These are phyloP conservation scores for Metschnikowia drakensbergensis DNA, from an alignment of 805 yeast species.

Conservation along the genomic window DNA sequence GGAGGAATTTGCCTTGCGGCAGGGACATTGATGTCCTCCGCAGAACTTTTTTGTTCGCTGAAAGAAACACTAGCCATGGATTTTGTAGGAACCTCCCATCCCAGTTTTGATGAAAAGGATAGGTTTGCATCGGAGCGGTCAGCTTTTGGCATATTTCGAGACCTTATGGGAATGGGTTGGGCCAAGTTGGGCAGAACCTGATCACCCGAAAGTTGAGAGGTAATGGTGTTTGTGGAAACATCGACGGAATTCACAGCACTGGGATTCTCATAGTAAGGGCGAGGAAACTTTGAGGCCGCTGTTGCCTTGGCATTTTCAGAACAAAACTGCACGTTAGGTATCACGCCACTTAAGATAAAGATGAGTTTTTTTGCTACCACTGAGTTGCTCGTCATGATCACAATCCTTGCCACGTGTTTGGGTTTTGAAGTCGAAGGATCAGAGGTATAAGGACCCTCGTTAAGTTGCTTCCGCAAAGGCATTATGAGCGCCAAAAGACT, in stretches of 20 bases:
- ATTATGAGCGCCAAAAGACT: slow-evolving; percentile 44
- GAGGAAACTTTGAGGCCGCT: not conserved
- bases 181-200: not conserved
- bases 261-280: not conserved
- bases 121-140: slow-evolving; percentile 10
- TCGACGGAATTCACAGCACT: not conserved
- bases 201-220: not conserved
- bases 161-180: slow-evolving; percentile 15
- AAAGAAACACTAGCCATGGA: slow-evolving; percentile 28
- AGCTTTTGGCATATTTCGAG: slow-evolving; percentile 3
- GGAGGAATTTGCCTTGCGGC: slow-evolving; percentile 25
- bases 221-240: not conserved
- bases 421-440: slow-evolving; percentile 18
- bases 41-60: slow-evolving; percentile 14
- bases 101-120: slow-evolving; percentile 32
- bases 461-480: slow-evolving; percentile 37
- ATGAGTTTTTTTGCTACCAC: slow-evolving; percentile 57
- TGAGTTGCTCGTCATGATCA: slow-evolving; percentile 57
- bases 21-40: slow-evolving; percentile 20
- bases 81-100: slow-evolving; percentile 48
- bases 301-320: not conserved
- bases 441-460: slow-evolving; percentile 30
- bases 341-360: slow-evolving; percentile 49
- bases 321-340: slow-evolving; percentile 32
- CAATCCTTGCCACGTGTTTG: slow-evolving; percentile 43